phyloP scores from a whole-genome alignment of 805 yeast genomes.

The Candida ortonii region DNA sequence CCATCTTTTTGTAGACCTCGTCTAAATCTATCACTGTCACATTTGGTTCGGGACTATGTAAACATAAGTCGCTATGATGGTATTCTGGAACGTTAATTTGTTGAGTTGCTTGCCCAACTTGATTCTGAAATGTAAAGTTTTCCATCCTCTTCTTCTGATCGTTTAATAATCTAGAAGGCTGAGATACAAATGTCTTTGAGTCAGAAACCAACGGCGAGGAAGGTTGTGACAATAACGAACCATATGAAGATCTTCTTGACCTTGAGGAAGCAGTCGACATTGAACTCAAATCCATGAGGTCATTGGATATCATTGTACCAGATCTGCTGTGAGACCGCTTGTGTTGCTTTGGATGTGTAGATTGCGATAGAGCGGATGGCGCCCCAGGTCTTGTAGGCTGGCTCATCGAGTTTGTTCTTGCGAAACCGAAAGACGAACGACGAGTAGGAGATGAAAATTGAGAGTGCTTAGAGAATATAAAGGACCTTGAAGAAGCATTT shows the following conservation, averaged over 20 bases:
- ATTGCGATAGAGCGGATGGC: conserved; percentile 1
- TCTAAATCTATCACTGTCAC: conserved; percentile 22
- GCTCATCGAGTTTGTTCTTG: no score
- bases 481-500: no score
- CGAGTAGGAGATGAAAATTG: no score
- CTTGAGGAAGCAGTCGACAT: conserved; percentile 2
- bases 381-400: no score
- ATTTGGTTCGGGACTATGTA: no score
- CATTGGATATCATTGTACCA: conserved; percentile 12
- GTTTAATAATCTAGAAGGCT: conserved; percentile 4
- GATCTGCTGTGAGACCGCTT: conserved; percentile 15
- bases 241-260: conserved; percentile 4
- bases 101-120: no score
- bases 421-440: no score
- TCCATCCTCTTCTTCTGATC: conserved; percentile 14
- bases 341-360: conserved; percentile 9
- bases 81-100: not conserved
- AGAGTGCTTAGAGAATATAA: no score
- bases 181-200: conserved; percentile 1
- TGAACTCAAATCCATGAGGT: conserved; percentile 7
- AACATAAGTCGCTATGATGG: no score
- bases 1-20: no score
- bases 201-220: conserved; percentile 6
- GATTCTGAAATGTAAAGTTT: conserved; percentile 12
- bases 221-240: conserved; percentile 5